phyloP scores from a whole-genome alignment of 495 filamentous ascomycete species.

The Aspergillus leporis region DNA sequence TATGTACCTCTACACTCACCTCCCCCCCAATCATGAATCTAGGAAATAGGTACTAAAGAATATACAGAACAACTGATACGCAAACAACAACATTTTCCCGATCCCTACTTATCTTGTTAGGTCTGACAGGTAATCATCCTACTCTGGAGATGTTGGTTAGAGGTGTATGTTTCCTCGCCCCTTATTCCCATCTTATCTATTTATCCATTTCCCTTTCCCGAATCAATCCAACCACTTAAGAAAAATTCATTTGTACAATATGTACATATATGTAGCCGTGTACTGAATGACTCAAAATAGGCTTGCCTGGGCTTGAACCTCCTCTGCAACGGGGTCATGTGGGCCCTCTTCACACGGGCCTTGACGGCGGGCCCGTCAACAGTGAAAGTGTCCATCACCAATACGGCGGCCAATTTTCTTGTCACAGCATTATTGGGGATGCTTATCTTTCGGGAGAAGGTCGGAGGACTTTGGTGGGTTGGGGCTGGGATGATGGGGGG shows the following conservation, averaged over 20 bases:
- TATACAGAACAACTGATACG: slow-evolving; percentile 78
- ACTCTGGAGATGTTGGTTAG: slow-evolving; percentile 66
- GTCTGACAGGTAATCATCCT: slow-evolving; percentile 41
- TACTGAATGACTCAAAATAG: no score
- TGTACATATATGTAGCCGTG: no score
- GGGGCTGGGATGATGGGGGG: slow-evolving; percentile 76
- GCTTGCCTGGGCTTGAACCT: slow-evolving; percentile 86
- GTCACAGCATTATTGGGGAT: slow-evolving; percentile 83
- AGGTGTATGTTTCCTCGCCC: slow-evolving; percentile 54
- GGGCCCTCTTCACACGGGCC: slow-evolving; percentile 81
- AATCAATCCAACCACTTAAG: no score
- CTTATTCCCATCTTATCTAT: neutral
- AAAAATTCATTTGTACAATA: no score
- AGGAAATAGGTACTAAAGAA: slow-evolving; percentile 6
- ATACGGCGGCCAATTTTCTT: slow-evolving; percentile 91
- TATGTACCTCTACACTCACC: slow-evolving; percentile 37
- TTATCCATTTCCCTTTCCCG: slow-evolving; percentile 15
- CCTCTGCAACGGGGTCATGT: slow-evolving; percentile 91
- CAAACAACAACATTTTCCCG: slow-evolving; percentile 72
- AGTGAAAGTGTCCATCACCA: slow-evolving; percentile 88
- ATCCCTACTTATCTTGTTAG: slow-evolving; percentile 61
- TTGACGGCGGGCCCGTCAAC: slow-evolving; percentile 81
- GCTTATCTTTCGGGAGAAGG: slow-evolving; percentile 67
- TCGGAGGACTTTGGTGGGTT: slow-evolving; percentile 83
- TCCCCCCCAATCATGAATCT: neutral